Percentiles rank a stretch among this genome's conserved stretches.
These are phyloP conservation scores for Penicillium flavigenum DNA, from an alignment of 495 filamentous ascomycete genomes.

Conservation along the genomic window DNA sequence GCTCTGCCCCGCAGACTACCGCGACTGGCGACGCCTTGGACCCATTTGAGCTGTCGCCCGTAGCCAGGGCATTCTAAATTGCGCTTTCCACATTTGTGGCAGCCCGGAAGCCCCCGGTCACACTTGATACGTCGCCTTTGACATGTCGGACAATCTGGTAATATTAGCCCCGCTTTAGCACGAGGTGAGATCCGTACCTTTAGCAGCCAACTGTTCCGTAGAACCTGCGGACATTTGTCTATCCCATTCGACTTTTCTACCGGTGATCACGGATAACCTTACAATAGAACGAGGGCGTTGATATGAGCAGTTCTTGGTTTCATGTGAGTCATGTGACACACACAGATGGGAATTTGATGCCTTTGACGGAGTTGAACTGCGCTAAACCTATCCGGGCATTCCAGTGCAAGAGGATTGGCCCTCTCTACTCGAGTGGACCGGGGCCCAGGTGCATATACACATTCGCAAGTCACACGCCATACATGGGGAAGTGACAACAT, in stretches of 20 bases:
- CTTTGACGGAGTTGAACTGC: not conserved
- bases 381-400: not conserved
- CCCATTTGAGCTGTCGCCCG: constrained; percentile 40
- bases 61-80: constrained; percentile 50
- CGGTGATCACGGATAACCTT: not conserved
- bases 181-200: constrained; percentile 16
- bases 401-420: not conserved
- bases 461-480: too few relatives aligned
- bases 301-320: not conserved
- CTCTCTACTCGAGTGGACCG: not conserved
- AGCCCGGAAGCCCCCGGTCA: constrained; percentile 33
- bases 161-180: not conserved
- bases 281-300: not conserved
- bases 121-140: constrained; percentile 53
- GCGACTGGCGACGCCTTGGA: constrained; percentile 33
- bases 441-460: not conserved
- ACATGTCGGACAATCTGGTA: constrained; percentile 43
- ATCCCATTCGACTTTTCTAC: constrained; percentile 9
- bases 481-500: too few relatives aligned
- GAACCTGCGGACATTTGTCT: constrained; percentile 20
- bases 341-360: not conserved
- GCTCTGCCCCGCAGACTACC: constrained; percentile 32
- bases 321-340: not conserved
- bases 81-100: constrained; percentile 36
- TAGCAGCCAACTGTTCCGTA: constrained; percentile 13